phyloP scores from a whole-genome alignment of 1,284 basidiomycete species.

The Cutaneotrichosporon sp. region DNA sequence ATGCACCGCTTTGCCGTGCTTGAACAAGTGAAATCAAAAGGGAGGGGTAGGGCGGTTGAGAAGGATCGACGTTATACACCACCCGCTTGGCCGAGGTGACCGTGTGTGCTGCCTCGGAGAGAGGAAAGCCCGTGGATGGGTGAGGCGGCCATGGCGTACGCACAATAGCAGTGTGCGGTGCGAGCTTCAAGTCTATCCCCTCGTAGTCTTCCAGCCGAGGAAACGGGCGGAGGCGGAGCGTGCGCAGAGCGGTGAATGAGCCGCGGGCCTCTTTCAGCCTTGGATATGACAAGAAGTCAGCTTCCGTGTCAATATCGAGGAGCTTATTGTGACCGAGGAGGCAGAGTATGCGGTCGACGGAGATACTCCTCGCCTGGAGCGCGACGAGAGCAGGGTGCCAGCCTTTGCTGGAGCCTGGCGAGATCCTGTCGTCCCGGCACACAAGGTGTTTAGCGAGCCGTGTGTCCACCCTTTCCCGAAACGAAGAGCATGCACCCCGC shows the following conservation, averaged over 20 bases:
- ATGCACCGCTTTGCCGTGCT: background rate
- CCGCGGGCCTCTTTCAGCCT: background rate
- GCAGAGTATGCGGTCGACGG: background rate
- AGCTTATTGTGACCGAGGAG: background rate
- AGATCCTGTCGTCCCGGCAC: background rate
- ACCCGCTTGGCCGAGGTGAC: background rate
- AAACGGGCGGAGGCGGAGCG: background rate
- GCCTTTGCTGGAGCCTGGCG: background rate
- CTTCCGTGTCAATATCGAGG: background rate
- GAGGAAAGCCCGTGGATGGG: background rate
- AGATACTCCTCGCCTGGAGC: background rate
- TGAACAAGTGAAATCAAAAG: background rate
- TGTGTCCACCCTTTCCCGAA: background rate
- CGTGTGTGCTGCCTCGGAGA: background rate
- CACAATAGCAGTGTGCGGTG: background rate
- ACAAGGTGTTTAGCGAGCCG: background rate
- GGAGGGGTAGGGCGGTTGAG: background rate
- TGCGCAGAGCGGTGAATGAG: background rate
- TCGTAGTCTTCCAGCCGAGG: background rate
- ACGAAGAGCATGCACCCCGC: background rate
- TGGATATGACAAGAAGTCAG: background rate
- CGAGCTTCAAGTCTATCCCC: background rate
- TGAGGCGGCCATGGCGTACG: background rate
- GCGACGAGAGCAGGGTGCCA: background rate
- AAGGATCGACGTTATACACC: background rate